Conservation (phyloP, 2,329 filamentous ascomycete species). For the Pseudogymnoascus pannorum region DNA sequence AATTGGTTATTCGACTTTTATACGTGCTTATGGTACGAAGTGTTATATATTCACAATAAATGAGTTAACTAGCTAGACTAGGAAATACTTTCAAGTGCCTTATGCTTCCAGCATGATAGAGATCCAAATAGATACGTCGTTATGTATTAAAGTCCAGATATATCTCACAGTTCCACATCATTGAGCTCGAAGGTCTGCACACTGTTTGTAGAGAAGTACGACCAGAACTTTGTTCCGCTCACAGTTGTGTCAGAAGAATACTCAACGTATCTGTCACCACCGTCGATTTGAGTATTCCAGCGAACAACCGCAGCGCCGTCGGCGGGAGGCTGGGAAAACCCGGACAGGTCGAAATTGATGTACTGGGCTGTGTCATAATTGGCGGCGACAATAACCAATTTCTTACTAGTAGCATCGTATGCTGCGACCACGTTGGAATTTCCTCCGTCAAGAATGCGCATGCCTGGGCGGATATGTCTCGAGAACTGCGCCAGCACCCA, state of each 20-base stretch:
- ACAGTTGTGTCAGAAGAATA: slow-evolving; percentile 27
- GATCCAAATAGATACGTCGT: neutral
- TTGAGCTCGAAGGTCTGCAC: slow-evolving; percentile 35
- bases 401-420: slow-evolving; percentile 30
- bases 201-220: slow-evolving; percentile 29
- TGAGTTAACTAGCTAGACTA: neutral
- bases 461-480: slow-evolving; percentile 35
- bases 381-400: slow-evolving; percentile 34
- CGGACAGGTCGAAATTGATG: slow-evolving; percentile 34
- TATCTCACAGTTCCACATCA: neutral
- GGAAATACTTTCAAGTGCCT: neutral
- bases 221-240: slow-evolving; percentile 32
- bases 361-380: slow-evolving; percentile 35
- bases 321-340: slow-evolving; percentile 21
- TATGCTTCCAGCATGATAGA: too few relatives aligned
- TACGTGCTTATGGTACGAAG: too few relatives aligned
- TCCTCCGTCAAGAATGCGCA: slow-evolving; percentile 33
- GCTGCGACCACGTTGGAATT: slow-evolving; percentile 33
- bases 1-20: neutral
- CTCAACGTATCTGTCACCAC: slow-evolving; percentile 30
- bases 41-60: too few relatives aligned
- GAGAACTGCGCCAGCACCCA: slow-evolving; percentile 37
- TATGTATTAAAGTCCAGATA: neutral
- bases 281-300: slow-evolving; percentile 33
- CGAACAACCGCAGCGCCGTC: slow-evolving; percentile 30